A percentile compares a stretch with the other conserved stretches of the same genome.
phyloP scores from a whole-genome alignment of 2,329 filamentous ascomycete genomes.

The Didymella sp. region DNA sequence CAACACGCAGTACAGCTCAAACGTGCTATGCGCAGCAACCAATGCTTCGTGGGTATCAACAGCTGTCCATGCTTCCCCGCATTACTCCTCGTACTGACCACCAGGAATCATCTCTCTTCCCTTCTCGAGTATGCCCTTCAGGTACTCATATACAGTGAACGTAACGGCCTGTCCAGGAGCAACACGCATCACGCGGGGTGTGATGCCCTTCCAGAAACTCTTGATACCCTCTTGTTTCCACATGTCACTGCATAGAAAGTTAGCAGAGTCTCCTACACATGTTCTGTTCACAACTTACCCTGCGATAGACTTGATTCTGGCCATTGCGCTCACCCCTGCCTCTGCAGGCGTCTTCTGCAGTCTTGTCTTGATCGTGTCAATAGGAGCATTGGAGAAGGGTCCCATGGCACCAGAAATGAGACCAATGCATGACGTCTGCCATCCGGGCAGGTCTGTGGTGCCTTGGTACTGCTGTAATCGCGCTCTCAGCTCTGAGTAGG shows the following conservation, averaged over 20 bases:
- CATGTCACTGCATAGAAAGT: conserved; percentile 51
- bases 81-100: conserved; percentile 59
- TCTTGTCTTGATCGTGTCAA: conserved; percentile 98
- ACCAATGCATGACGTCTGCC: conserved; percentile 90
- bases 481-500: conserved; percentile 92
- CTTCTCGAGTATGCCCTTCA: conserved; percentile 59
- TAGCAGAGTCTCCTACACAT: conserved; percentile 4
- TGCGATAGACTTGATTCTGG: conserved; percentile 79
- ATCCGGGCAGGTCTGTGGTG: conserved; percentile 77
- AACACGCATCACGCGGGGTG: conserved; percentile 94
- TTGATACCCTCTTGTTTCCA: conserved; percentile 86
- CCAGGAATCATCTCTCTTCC: conserved; percentile 55
- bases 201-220: conserved; percentile 99
- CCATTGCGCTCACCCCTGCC: conserved; percentile 79
- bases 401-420: conserved; percentile 94
- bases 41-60: conserved; percentile 25
- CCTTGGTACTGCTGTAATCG: conserved; percentile 76
- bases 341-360: conserved; percentile 88
- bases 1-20: conserved; percentile 6
- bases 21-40: conserved; percentile 4
- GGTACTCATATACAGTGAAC: conserved; percentile 65
- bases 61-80: conserved; percentile 1
- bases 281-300: conserved; percentile 43
- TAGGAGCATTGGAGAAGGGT: conserved; percentile 93
- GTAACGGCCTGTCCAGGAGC: conserved; percentile 90